Percentiles rank a stretch among this genome's conserved stretches.
These are phyloP conservation scores for Macadamia integrifolia DNA, from an alignment of 164 flowering plant genomes.

Conservation along the genomic window DNA sequence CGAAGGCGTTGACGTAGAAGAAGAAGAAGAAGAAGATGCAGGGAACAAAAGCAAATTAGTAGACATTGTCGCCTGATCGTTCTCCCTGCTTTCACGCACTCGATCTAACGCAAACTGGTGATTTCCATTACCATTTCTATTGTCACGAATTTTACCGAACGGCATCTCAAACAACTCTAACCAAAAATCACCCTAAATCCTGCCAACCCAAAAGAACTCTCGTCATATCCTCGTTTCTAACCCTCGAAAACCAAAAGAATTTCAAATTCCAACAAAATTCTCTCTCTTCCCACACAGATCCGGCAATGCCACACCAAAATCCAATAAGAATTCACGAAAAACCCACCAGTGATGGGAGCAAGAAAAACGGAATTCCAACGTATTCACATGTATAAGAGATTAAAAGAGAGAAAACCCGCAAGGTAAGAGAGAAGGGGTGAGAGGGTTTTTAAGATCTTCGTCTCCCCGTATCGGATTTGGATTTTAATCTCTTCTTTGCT, in stretches of 20 bases:
- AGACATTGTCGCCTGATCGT: slow-evolving; percentile 8
- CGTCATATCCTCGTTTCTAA: slow-evolving; percentile 1
- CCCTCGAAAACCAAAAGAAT: slow-evolving; percentile 1
- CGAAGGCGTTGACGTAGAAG: not conserved
- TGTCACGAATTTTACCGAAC: slow-evolving; percentile 10
- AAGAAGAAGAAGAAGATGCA: not conserved
- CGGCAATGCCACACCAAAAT: slow-evolving; percentile 10
- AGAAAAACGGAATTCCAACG: not conserved
- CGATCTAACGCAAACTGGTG: not conserved
- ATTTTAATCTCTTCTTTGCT: no score
- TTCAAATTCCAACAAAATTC: not conserved
- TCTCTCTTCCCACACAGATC: not conserved
- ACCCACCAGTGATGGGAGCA: no score
- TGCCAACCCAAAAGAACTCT: not conserved
- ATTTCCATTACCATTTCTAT: slow-evolving; percentile 3
- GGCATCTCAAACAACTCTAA: slow-evolving; percentile 5
- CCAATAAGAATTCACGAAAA: not conserved
- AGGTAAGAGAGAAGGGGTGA: no score
- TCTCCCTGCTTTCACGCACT: not conserved
- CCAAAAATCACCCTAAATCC: no score
- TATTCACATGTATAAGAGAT: no score
- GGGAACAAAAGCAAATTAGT: slow-evolving; percentile 6
- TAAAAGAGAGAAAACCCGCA: no score
- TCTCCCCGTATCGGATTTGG: no score
- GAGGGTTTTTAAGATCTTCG: no score